A percentile compares a stretch with the other conserved stretches of the same genome.
Evolutionary conservation across 2,329 filamentous ascomycete genomes (phyloP).

Genomic region (Colletotrichum euphorbiae): DNA sequence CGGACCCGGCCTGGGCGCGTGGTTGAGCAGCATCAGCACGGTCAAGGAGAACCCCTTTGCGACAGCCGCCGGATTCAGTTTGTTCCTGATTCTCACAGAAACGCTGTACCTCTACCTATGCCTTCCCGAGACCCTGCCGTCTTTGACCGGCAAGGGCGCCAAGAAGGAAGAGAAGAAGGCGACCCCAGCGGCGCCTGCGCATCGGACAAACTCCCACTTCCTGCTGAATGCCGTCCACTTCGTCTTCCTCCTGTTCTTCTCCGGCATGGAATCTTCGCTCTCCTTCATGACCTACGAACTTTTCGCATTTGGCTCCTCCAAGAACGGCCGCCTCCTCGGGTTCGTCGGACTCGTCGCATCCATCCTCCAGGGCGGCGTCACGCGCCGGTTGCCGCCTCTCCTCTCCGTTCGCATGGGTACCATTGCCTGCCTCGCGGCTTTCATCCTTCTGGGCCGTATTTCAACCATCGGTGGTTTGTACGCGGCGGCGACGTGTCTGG

Average conservation of each 20-base stretch:
- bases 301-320: slow-evolving; percentile 81
- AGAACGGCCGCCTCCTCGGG: slow-evolving; percentile 88
- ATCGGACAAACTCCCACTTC: slow-evolving; percentile 83
- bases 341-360: slow-evolving; percentile 93
- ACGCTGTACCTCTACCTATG: slow-evolving; percentile 86
- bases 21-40: slow-evolving; percentile 79
- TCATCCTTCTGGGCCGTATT: slow-evolving; percentile 81
- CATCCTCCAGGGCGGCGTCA: slow-evolving; percentile 92
- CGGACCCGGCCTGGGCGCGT: slow-evolving; percentile 91
- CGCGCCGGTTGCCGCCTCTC: slow-evolving; percentile 84
- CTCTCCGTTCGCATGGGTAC: slow-evolving; percentile 84
- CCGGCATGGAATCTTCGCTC: slow-evolving; percentile 96
- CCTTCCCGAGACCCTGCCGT: slow-evolving; percentile 88
- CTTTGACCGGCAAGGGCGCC: slow-evolving; percentile 54
- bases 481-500: slow-evolving; percentile 82
- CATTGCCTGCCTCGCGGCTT: slow-evolving; percentile 79
- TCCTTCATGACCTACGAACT: slow-evolving; percentile 98
- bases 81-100: slow-evolving; percentile 86
- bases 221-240: slow-evolving; percentile 89
- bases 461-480: slow-evolving; percentile 79
- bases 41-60: slow-evolving; percentile 94
- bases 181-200: slow-evolving; percentile 45
- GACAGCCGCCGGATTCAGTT: slow-evolving; percentile 87
- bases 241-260: slow-evolving; percentile 94
- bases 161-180: slow-evolving; percentile 36